A percentile compares a stretch with the other conserved stretches of the same genome.
Evolutionary conservation across 2,329 filamentous ascomycete species (phyloP).

Genomic region (Mariannaea elegans): DNA sequence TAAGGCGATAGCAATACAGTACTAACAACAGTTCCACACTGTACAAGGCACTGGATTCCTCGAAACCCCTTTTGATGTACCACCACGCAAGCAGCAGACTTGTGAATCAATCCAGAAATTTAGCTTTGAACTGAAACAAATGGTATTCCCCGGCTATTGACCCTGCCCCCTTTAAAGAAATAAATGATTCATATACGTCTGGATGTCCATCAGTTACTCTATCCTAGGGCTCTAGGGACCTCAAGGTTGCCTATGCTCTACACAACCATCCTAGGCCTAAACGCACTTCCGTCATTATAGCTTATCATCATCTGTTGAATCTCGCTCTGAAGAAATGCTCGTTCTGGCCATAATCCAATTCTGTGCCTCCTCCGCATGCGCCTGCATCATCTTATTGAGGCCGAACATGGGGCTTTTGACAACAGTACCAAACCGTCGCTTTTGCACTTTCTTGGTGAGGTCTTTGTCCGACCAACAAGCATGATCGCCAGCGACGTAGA

Average conservation of each 20-base stretch:
- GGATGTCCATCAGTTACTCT: neutral
- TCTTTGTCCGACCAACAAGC: slow-evolving; percentile 76
- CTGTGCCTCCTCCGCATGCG: slow-evolving; percentile 60
- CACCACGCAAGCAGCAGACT: too few relatives aligned
- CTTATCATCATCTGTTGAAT: slow-evolving; percentile 61
- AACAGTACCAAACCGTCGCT: slow-evolving; percentile 68
- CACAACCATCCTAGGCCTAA: neutral
- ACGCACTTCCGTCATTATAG: slow-evolving; percentile 27
- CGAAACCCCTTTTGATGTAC: neutral
- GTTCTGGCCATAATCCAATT: slow-evolving; percentile 59
- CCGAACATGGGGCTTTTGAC: slow-evolving; percentile 58
- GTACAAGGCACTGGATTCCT: neutral
- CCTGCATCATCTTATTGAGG: slow-evolving; percentile 65
- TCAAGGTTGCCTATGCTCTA: neutral
- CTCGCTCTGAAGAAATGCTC: slow-evolving; percentile 45
- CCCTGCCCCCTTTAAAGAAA: neutral
- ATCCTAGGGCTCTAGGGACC: neutral
- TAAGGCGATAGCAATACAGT: slow-evolving; percentile 33
- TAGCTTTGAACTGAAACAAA: neutral
- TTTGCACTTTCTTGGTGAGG: slow-evolving; percentile 65
- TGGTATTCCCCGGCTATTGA: neutral
- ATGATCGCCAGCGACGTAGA: slow-evolving; percentile 81
- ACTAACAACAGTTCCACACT: neutral
- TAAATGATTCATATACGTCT: neutral
- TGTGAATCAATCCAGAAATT: neutral